Evolutionary conservation across 768 basidiomycete genomes (phyloP).

Genomic region (Ramaria sp.): DNA sequence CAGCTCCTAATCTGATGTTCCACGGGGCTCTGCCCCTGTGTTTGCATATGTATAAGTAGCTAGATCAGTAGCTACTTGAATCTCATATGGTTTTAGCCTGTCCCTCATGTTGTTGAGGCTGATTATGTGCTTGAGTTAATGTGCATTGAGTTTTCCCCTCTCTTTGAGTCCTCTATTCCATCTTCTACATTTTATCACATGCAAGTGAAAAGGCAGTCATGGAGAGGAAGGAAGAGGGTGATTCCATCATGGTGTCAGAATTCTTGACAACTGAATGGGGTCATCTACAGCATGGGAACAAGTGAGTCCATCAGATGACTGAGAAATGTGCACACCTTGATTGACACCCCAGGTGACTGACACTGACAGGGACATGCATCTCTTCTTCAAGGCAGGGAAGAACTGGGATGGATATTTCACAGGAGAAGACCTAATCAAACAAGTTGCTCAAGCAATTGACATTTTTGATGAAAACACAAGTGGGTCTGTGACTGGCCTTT

Average conservation of each 20-base stretch:
- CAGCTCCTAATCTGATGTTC: too few species aligned
- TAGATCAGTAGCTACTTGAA: too few species aligned
- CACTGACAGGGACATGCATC: background rate
- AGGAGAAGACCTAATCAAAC: background rate
- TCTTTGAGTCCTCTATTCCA: too few species aligned
- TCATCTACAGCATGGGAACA: background rate
- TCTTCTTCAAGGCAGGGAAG: constrained; percentile 19
- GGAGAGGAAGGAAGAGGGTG: constrained; percentile 1
- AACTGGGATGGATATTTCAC: constrained; percentile 21
- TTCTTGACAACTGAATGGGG: constrained; percentile 1
- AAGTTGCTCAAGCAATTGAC: background rate
- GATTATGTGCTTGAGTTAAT: too few species aligned
- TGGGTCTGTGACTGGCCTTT: background rate
- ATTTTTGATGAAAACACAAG: background rate
- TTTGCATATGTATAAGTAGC: too few species aligned
- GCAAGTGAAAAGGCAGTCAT: background rate
- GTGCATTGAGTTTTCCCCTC: too few species aligned
- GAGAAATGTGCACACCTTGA: background rate
- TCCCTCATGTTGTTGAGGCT: too few species aligned
- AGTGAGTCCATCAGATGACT: background rate
- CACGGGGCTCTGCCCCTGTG: too few species aligned
- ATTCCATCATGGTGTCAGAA: background rate
- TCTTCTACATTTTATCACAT: too few species aligned
- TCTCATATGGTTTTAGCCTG: too few species aligned
- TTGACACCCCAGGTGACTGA: background rate